Evolutionary conservation across 768 basidiomycete species (phyloP).

Genomic region (Tricholomella constricta): DNA sequence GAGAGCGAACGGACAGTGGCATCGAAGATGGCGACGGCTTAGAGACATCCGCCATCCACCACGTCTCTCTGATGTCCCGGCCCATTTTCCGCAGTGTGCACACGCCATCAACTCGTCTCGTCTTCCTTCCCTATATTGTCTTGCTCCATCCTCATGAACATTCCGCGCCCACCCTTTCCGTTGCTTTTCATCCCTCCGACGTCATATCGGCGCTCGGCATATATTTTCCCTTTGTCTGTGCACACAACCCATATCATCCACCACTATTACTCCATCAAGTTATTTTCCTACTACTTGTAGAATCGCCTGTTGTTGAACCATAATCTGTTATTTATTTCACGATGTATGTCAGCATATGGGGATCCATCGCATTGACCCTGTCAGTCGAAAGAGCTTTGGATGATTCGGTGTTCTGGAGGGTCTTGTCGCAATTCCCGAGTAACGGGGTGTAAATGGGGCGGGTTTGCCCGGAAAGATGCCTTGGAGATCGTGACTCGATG

Average conservation of each 20-base stretch:
- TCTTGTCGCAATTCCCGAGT: not conserved
- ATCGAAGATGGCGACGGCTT: constrained; percentile 84
- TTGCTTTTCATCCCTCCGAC: constrained; percentile 3
- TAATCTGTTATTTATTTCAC: constrained; percentile 13
- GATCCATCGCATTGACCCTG: not conserved
- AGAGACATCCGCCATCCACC: constrained; percentile 21
- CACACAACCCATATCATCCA: constrained; percentile 8
- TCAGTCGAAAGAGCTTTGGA: not conserved
- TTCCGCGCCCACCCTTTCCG: not conserved
- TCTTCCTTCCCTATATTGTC: constrained; percentile 13
- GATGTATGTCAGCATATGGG: not conserved
- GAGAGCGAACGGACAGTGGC: constrained; percentile 88
- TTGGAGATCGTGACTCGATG: not conserved
- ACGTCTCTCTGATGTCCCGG: not conserved
- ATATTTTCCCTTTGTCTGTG: constrained; percentile 1
- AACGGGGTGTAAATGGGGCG: not conserved
- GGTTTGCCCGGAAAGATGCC: constrained; percentile 6
- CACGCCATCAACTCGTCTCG: constrained; percentile 10
- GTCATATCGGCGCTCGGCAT: not conserved
- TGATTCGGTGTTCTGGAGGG: not conserved
- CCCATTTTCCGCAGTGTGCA: constrained; percentile 2
- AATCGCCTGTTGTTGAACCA: constrained; percentile 13
- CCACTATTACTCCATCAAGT: constrained; percentile 3
- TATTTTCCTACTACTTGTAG: constrained; percentile 15
- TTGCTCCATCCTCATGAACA: constrained; percentile 6